phyloP scores from a whole-genome alignment of 345 rosid genomes.

The Populus nigra region DNA sequence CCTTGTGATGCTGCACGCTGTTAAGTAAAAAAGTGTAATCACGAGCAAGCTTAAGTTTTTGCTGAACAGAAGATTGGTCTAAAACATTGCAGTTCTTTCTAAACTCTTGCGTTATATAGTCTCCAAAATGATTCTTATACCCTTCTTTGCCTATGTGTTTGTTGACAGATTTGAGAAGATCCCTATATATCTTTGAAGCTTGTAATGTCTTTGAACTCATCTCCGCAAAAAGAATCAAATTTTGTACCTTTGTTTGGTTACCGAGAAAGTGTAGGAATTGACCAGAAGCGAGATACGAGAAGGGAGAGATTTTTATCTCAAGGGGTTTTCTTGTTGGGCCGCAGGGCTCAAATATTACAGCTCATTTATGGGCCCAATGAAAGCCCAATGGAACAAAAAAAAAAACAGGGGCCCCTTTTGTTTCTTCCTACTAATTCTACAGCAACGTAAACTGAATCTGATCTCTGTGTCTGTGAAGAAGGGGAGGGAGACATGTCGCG shows the following conservation, averaged over 20 bases:
- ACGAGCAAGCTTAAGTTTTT: constrained; percentile 61
- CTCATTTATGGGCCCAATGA: background rate
- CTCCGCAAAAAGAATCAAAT: constrained; percentile 6
- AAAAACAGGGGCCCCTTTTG: no score
- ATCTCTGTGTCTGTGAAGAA: constrained; percentile 4
- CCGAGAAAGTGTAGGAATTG: background rate
- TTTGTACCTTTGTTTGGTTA: background rate
- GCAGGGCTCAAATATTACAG: background rate
- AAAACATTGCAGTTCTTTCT: constrained; percentile 37
- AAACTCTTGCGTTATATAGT: constrained; percentile 54
- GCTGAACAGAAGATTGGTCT: constrained; percentile 36
- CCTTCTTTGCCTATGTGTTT: constrained; percentile 78
- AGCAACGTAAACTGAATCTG: background rate
- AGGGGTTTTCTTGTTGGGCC: background rate
- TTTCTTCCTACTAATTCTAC: background rate
- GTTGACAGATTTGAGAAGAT: constrained; percentile 63
- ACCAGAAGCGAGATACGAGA: background rate
- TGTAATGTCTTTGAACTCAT: constrained; percentile 48
- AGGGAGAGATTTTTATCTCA: background rate
- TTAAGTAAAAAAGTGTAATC: constrained; percentile 62
- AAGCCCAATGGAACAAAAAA: background rate
- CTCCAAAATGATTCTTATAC: constrained; percentile 62
- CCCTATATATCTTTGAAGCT: constrained; percentile 58
- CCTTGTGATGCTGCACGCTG: constrained; percentile 87
- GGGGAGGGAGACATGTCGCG: constrained; percentile 38